A percentile compares a stretch with the other conserved stretches of the same genome.
These are phyloP conservation scores for Panicum hallii DNA, from an alignment of 202 grass and related monocot genomes.

Conservation along the genomic window DNA sequence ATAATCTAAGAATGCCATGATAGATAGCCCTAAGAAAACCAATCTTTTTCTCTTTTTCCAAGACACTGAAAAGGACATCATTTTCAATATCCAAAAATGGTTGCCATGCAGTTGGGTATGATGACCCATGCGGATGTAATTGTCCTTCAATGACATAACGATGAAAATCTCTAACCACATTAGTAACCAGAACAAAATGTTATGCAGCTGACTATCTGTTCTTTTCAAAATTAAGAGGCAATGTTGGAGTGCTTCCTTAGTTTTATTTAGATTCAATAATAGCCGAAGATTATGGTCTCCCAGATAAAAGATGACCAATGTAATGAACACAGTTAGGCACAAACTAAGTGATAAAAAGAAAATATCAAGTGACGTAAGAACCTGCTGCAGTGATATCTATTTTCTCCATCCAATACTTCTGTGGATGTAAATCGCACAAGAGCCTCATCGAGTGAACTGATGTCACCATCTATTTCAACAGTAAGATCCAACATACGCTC, in stretches of 20 bases:
- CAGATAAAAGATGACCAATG: not conserved
- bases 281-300: not conserved
- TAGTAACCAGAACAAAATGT: not conserved
- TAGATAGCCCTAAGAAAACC: not conserved
- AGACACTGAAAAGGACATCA: not conserved
- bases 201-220: not conserved
- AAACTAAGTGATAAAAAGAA: slow-evolving; percentile 14
- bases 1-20: not conserved
- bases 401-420: slow-evolving; percentile 93
- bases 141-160: not conserved
- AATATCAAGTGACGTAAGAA: slow-evolving; percentile 42
- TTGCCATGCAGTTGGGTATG: not conserved
- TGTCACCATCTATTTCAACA: slow-evolving; percentile 89
- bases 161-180: slow-evolving; percentile 6
- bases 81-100: not conserved
- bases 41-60: not conserved
- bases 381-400: slow-evolving; percentile 91
- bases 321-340: slow-evolving; percentile 24
- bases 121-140: not conserved
- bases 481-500: slow-evolving; percentile 92
- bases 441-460: slow-evolving; percentile 78
- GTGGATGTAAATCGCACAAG: slow-evolving; percentile 81
- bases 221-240: not conserved
- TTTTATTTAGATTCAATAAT: slow-evolving; percentile 21
- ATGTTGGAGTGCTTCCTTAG: not conserved